phyloP scores from a whole-genome alignment of 176 grass and related monocot species.

The Triticum turgidum region DNA sequence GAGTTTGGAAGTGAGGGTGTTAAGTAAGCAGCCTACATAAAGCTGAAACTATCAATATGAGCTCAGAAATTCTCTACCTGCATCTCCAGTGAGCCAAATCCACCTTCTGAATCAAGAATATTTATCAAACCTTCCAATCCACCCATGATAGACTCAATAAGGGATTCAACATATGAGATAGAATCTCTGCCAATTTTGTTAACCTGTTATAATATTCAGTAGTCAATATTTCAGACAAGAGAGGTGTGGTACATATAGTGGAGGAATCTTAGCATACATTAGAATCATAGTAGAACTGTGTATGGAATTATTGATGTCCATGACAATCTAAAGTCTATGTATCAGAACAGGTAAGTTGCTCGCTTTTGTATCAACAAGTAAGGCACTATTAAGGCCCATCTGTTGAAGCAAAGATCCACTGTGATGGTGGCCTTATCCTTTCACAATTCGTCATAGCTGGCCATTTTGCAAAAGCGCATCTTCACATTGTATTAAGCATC shows the following conservation, averaged over 20 bases:
- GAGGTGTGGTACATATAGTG: neutral
- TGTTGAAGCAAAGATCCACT: constrained; percentile 8
- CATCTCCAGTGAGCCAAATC: constrained; percentile 96
- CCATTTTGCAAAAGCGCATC: constrained; percentile 13
- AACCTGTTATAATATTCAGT: constrained; percentile 49
- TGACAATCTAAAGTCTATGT: neutral
- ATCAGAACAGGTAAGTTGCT: neutral
- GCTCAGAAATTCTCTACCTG: constrained; percentile 67
- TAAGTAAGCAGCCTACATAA: neutral
- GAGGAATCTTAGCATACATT: neutral
- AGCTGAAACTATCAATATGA: constrained; percentile 17
- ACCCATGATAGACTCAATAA: constrained; percentile 99
- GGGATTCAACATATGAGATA: constrained; percentile 90
- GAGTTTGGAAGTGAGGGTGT: constrained; percentile 17
- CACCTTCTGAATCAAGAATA: constrained; percentile 97
- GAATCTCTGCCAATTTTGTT: constrained; percentile 95
- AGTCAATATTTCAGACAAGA: constrained; percentile 16
- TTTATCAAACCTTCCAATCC: constrained; percentile 98
- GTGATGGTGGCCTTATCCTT: constrained; percentile 8
- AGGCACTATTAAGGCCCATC: constrained; percentile 1
- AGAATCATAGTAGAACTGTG: neutral
- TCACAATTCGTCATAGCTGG: constrained; percentile 4
- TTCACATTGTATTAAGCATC: constrained; percentile 4
- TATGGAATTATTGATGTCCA: constrained; percentile 23
- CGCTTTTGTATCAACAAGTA: constrained; percentile 6